Percentiles rank a stretch among this genome's conserved stretches.
These are phyloP conservation scores for Fagopyrum esculentum DNA, from an alignment of 148 eudicot species.

Conservation along the genomic window DNA sequence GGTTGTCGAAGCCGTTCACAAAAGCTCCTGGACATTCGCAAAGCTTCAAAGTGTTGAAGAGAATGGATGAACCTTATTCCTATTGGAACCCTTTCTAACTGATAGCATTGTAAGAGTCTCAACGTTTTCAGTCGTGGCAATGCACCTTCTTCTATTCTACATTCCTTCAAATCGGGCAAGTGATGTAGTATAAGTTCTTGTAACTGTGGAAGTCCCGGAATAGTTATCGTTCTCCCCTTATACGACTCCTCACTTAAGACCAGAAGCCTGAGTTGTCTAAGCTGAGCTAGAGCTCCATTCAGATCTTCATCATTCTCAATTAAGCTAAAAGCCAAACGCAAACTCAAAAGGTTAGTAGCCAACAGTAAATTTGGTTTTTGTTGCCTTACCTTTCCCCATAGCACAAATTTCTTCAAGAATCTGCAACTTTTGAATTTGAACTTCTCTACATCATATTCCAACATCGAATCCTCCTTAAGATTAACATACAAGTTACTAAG, in stretches of 20 bases:
- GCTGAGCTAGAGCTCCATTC: constrained; percentile 4
- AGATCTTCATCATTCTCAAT: background rate
- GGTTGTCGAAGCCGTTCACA: background rate
- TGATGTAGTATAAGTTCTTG: background rate
- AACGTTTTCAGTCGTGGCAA: background rate
- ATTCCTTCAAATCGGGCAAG: background rate
- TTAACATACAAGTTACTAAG: background rate
- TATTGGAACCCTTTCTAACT: background rate
- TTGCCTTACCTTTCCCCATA: constrained; percentile 4
- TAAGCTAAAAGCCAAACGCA: background rate
- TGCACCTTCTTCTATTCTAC: background rate
- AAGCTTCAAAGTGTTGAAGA: background rate
- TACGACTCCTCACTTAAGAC: background rate
- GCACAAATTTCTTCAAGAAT: background rate
- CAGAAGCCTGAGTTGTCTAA: background rate
- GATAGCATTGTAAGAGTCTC: background rate
- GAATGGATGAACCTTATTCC: background rate
- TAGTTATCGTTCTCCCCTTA: background rate
- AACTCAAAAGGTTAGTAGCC: background rate
- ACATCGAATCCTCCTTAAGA: background rate
- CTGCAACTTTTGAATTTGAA: background rate
- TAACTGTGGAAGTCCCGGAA: background rate
- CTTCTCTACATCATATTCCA: background rate
- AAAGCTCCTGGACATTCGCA: background rate
- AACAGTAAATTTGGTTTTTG: background rate